phyloP scores from a whole-genome alignment of 2,329 filamentous ascomycete genomes.

The Diplodia intermedia region DNA sequence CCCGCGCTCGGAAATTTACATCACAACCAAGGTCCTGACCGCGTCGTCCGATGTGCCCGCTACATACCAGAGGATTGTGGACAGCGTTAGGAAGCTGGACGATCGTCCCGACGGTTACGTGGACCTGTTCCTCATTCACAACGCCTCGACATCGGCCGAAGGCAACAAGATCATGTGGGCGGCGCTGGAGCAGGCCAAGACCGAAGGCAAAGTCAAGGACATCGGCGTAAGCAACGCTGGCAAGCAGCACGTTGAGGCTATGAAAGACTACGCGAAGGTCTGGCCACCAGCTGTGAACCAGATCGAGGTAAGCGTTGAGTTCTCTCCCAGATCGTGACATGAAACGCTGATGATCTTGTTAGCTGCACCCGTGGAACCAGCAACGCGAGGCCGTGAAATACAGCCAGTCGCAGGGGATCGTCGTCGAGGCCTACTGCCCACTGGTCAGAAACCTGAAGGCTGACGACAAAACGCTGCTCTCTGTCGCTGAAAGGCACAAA shows the following conservation, averaged over 20 bases:
- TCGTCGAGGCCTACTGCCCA: slow-evolving; percentile 69
- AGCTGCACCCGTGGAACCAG: slow-evolving; percentile 77
- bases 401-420: slow-evolving; percentile 64
- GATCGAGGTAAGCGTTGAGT: slow-evolving; percentile 63
- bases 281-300: slow-evolving; percentile 78
- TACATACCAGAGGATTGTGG: slow-evolving; percentile 65
- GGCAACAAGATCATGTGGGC: slow-evolving; percentile 69
- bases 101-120: slow-evolving; percentile 65
- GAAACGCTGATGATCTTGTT: slow-evolving; percentile 1
- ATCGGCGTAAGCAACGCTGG: slow-evolving; percentile 79
- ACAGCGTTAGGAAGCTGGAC: slow-evolving; percentile 69
- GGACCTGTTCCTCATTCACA: slow-evolving; percentile 75
- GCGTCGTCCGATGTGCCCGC: slow-evolving; percentile 61
- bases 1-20: slow-evolving; percentile 65
- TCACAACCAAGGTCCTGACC: slow-evolving; percentile 73
- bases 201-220: slow-evolving; percentile 65
- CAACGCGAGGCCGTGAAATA: slow-evolving; percentile 66
- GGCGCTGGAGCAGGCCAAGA: slow-evolving; percentile 67
- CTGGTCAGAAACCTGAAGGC: slow-evolving; percentile 75
- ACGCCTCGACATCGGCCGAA: slow-evolving; percentile 61
- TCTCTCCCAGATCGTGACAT: too few species aligned
- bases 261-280: slow-evolving; percentile 68
- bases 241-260: slow-evolving; percentile 70
- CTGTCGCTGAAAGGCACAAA: slow-evolving; percentile 72
- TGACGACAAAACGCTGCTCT: slow-evolving; percentile 69